Evolutionary conservation across 2,329 filamentous ascomycete species (phyloP), one percentile per base, ranked within the genome.

Genomic region (Beauveria varroae): DNA sequence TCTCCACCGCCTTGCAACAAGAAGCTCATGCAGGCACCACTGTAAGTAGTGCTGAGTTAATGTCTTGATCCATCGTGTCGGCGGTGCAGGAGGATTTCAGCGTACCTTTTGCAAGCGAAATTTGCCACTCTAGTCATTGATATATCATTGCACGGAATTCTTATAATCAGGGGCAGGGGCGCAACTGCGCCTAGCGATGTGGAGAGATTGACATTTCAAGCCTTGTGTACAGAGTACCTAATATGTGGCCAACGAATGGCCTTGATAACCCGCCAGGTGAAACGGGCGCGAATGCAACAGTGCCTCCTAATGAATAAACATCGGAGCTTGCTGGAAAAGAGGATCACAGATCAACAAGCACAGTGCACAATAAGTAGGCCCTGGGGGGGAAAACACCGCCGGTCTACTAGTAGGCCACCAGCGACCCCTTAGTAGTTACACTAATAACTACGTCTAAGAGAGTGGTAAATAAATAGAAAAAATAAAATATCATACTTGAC

Each of bases 341-440:
- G 44, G 55, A 50, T 50, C 41, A 50, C 55, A 57, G 55, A 50
- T 50, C 55, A 50, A 34, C 55, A 49, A 56, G 55, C 46, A 57
- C 55, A 57, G 43, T 57, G 55, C 55, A 49, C 8, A 18, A 47
- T 24, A 20, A 8, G 28, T 30, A n/a, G n/a, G n/a, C n/a, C n/a
- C n/a, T n/a, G n/a, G n/a, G n/a, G n/a, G n/a, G n/a, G n/a, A n/a
- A n/a, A n/a, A n/a, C n/a, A n/a, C n/a, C 5, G 24, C 24, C 24
- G 24, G 24, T 24, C 24, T 24, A 24, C 24, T 24, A 24, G 24
- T 24, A 4, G 3, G 24, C 24, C 24, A 24, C 5, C 24, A 24
- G 24, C 24, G 5, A 24, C 24, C 24, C 24, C 2, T 24, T 1
- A 2, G 5, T 24, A 24, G 24, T 24, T 24, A 24, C 24, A 24